Evolutionary conservation across 2,329 filamentous ascomycete species (phyloP).

Genomic region (Aspergillus sp.): DNA sequence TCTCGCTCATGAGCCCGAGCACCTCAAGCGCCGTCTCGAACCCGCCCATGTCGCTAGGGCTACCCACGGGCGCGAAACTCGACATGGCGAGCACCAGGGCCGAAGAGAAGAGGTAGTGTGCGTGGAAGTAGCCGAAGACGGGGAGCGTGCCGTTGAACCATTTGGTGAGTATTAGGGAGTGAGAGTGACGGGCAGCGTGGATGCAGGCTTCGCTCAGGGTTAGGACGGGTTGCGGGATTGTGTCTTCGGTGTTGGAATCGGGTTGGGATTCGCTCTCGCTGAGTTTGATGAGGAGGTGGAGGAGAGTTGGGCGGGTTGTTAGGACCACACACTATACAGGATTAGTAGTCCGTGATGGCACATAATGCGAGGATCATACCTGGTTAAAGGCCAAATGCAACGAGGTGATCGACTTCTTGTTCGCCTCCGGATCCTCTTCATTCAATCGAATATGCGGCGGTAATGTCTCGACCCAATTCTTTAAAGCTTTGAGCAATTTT

Average conservation of each 20-base stretch:
- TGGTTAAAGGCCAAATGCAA: slow-evolving; percentile 29
- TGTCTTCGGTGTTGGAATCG: not conserved
- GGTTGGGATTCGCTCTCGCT: slow-evolving; percentile 5
- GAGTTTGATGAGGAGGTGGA: slow-evolving; percentile 23
- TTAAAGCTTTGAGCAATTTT: slow-evolving; percentile 22
- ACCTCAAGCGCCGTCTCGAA: slow-evolving; percentile 21
- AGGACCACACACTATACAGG: slow-evolving; percentile 25
- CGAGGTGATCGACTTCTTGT: slow-evolving; percentile 20
- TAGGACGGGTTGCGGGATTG: slow-evolving; percentile 16
- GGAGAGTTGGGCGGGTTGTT: slow-evolving; percentile 27
- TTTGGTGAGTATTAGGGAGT: slow-evolving; percentile 22
- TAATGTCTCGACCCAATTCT: slow-evolving; percentile 24
- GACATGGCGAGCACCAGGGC: slow-evolving; percentile 26
- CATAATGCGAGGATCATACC: slow-evolving; percentile 7
- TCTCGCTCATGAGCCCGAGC: slow-evolving; percentile 17
- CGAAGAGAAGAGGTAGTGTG: slow-evolving; percentile 27
- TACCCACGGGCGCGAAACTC: slow-evolving; percentile 10
- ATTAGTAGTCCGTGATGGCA: no score
- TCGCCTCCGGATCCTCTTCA: slow-evolving; percentile 9
- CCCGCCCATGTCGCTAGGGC: slow-evolving; percentile 12
- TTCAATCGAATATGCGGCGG: slow-evolving; percentile 20
- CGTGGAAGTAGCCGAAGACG: slow-evolving; percentile 27
- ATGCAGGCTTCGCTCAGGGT: slow-evolving; percentile 26
- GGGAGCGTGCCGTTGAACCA: slow-evolving; percentile 27
- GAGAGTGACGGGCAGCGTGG: slow-evolving; percentile 23